Conservation (phyloP, 306 rosid genomes). For the Myrica gale region DNA sequence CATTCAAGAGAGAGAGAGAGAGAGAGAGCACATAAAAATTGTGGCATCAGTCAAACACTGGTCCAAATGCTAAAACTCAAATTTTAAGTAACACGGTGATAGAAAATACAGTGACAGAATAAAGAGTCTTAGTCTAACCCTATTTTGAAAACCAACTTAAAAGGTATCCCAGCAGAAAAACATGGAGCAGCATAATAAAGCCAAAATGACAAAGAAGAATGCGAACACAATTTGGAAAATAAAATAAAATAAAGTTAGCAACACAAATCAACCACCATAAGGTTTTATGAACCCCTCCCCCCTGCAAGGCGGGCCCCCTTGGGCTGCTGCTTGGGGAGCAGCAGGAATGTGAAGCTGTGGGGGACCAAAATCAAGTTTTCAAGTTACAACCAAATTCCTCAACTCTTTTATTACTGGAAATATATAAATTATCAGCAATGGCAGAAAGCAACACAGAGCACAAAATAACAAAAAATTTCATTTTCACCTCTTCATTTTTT, state of each 20-base stretch:
- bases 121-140: neutral
- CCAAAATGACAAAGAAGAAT: neutral
- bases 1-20: conserved; percentile 30
- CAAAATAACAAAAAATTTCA: neutral
- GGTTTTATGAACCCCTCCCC: neutral
- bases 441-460: neutral
- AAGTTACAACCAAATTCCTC: neutral
- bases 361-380: neutral
- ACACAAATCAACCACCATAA: neutral
- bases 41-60: conserved; percentile 13
- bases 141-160: neutral
- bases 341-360: neutral
- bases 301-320: too few species aligned
- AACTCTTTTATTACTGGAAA: neutral
- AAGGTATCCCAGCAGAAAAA: neutral
- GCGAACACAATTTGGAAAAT: neutral
- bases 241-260: neutral
- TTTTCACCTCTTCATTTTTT: too few species aligned
- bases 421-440: neutral
- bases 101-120: neutral
- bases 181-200: neutral
- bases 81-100: neutral
- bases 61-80: neutral
- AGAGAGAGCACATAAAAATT: conserved; percentile 8
- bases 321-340: too few species aligned